Evolutionary conservation across 768 basidiomycete species (phyloP), one percentile per base, ranked within the genome.

Genomic region (Suillus placidus): DNA sequence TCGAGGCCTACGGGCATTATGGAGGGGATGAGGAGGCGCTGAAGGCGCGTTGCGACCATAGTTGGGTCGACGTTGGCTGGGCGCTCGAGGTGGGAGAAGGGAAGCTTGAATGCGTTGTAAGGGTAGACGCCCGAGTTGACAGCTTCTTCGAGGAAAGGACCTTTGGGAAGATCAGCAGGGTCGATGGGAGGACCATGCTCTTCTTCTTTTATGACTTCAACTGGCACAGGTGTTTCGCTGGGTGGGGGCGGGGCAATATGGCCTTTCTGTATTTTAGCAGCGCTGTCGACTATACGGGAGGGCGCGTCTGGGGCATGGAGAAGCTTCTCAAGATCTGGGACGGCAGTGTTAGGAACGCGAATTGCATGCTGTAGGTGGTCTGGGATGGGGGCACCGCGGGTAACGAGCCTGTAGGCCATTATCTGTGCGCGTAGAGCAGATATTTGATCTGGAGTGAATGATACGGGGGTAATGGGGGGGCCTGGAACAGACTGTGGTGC

Each of bases 1-100:
- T 99, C 97, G 37, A 99, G 87, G 18, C 97, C 97, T 12, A 84
- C 80, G 0, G 97, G 97, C 87, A 94, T 93, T 67, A 98, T 80
- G 8, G 92, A 92, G 0, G 97, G 97, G 23, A 99, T 84, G 51
- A 98, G 80, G 30, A 94, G 84, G 4, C 92, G 85, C 72, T 94
- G 92, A 35, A 93, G 82, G 40, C 90, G 88, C 35, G 90, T 90
- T 1, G 88, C 87, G 70, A 87, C 89, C 64, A 88, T 78, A 51
- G 82, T 77, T 16, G 88, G 88, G 72, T 88, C 87, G 60, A 80
- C 82, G 61, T 87, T 86, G 37, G 85, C 68, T 32, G 84, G 80
- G 45, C 91, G 88, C 66, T 90, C 88, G 68, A 93, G 86, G 68
- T 93, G 90, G 4, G 88, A 82, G 75, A 96, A 91, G 14, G 95